These are phyloP conservation scores for Aquilaria yunnanensis DNA, from an alignment of 345 rosid genomes.

Conservation along the genomic window DNA sequence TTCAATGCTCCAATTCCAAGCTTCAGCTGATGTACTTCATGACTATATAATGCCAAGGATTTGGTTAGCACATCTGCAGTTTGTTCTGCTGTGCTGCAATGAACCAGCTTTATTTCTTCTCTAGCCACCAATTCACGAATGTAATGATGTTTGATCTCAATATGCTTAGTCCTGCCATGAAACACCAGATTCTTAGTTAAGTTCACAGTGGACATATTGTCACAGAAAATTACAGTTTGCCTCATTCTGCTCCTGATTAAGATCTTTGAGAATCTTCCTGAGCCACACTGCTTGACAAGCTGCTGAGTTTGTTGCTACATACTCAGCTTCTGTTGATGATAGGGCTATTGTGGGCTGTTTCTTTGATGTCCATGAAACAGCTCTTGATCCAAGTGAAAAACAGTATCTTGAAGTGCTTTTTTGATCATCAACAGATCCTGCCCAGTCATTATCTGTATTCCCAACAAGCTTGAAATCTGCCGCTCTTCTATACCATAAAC, in stretches of 20 bases:
- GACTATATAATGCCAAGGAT: neutral
- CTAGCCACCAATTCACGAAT: neutral
- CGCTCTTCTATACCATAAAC: neutral
- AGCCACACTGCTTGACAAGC: neutral
- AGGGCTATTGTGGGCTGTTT: no score
- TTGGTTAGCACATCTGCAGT: neutral
- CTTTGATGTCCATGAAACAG: neutral
- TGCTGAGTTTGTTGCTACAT: no score
- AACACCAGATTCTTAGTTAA: neutral
- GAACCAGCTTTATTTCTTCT: neutral
- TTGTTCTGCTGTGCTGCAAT: neutral
- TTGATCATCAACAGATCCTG: neutral
- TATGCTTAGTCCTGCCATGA: conserved; percentile 1
- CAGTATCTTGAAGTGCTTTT: neutral
- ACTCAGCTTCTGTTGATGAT: no score
- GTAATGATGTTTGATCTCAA: neutral
- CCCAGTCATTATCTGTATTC: neutral
- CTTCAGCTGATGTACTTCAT: no score
- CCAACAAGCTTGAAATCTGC: neutral
- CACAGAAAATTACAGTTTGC: neutral
- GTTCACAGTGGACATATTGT: neutral
- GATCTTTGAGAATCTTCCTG: neutral
- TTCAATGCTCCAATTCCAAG: no score
- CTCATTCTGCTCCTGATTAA: neutral
- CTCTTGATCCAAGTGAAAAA: neutral